These are phyloP conservation scores for Diaporthe vexans DNA, from an alignment of 2,329 filamentous ascomycete genomes.

Conservation along the genomic window DNA sequence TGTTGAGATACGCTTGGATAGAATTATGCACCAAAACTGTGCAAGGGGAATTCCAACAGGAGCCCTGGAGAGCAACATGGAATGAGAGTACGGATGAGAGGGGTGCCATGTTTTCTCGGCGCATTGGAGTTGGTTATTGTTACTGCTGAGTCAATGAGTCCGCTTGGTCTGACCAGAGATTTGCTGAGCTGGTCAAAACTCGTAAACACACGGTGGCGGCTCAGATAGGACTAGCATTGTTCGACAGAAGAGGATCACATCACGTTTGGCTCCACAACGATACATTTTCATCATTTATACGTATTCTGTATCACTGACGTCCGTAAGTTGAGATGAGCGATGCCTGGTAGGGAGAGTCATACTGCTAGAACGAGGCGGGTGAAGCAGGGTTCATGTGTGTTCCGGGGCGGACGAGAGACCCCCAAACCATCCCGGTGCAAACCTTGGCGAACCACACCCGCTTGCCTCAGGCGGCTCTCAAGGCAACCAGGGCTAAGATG, in stretches of 20 bases:
- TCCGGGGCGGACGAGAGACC: constrained; percentile 11
- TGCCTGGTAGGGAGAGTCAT: neutral
- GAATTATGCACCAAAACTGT: too few species aligned
- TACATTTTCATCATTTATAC: rapidly evolving
- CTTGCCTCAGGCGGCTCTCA: neutral
- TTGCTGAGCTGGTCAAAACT: neutral
- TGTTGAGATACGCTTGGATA: neutral
- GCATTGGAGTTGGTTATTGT: too few species aligned
- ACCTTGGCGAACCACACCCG: constrained; percentile 1
- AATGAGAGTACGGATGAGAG: too few species aligned
- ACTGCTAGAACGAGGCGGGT: neutral
- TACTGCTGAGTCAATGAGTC: neutral
- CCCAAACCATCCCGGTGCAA: constrained; percentile 1
- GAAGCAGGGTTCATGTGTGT: neutral
- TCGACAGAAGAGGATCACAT: too few species aligned
- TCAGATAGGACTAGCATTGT: too few species aligned
- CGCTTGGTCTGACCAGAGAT: neutral
- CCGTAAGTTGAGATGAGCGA: too few species aligned
- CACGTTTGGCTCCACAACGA: too few species aligned
- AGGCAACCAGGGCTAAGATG: neutral
- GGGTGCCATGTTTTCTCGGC: neutral
- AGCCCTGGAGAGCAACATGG: too few species aligned
- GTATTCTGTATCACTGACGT: rapidly evolving
- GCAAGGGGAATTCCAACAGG: too few species aligned
- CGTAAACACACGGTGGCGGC: too few species aligned